Evolutionary conservation across 192 early-diverging fungal species (phyloP).

Genomic region (Coemansia sp.): DNA sequence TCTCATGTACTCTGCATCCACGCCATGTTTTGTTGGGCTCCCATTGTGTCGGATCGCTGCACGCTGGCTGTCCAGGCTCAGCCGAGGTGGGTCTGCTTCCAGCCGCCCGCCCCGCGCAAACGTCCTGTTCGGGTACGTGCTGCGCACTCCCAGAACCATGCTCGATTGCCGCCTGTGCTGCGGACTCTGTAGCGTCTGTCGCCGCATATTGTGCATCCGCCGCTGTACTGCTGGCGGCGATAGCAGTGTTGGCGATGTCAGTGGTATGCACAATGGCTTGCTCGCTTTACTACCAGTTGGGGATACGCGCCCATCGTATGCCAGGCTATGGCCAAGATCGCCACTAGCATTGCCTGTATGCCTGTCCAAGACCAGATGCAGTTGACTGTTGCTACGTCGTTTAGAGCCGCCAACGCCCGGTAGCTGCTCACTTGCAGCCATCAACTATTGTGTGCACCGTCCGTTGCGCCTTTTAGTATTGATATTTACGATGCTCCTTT

Average conservation of each 20-base stretch:
- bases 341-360: not conserved
- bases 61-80: slow-evolving; percentile 48
- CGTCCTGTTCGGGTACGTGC: slow-evolving; percentile 1
- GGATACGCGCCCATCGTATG: not conserved
- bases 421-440: slow-evolving; percentile 10
- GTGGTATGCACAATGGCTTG: slow-evolving; percentile 14
- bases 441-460: not conserved
- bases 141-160: not conserved
- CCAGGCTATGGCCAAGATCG: not conserved
- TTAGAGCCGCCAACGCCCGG: not conserved
- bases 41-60: slow-evolving; percentile 22
- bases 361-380: not conserved
- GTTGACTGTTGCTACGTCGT: slow-evolving; percentile 1
- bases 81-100: slow-evolving; percentile 14
- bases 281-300: not conserved
- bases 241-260: slow-evolving; percentile 26
- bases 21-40: slow-evolving; percentile 5
- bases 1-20: slow-evolving; percentile 7
- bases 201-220: not conserved
- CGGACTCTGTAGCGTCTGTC: slow-evolving; percentile 1
- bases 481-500: too few species aligned
- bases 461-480: not conserved
- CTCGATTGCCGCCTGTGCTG: slow-evolving; percentile 1
- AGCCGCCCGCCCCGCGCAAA: slow-evolving; percentile 2
- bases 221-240: slow-evolving; percentile 13